phyloP scores from a whole-genome alignment of 2,329 filamentous ascomycete genomes.

The Fusarium odoratissimum region DNA sequence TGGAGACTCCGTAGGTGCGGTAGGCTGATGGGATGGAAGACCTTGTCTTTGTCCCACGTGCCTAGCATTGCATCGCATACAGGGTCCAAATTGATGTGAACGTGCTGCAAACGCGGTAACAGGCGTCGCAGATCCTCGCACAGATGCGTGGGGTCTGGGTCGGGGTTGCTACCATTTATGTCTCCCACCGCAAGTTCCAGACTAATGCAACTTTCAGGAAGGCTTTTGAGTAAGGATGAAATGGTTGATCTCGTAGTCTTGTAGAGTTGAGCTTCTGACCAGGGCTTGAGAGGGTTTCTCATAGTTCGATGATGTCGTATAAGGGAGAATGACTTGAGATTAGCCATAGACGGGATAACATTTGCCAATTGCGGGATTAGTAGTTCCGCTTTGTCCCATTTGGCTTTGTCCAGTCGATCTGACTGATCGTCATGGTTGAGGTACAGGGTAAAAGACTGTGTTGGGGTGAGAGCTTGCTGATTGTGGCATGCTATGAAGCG shows the following conservation, averaged over 20 bases:
- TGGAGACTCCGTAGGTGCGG: neutral
- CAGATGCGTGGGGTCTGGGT: neutral
- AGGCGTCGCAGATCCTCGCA: neutral
- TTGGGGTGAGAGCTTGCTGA: neutral
- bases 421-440: neutral
- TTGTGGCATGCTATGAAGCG: neutral
- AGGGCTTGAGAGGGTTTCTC: too few relatives aligned
- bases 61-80: slow-evolving; percentile 5
- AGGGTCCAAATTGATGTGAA: neutral
- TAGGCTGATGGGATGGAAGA: neutral
- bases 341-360: neutral
- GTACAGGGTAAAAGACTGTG: neutral
- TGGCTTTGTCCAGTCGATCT: neutral
- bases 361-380: neutral
- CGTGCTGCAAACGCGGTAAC: slow-evolving; percentile 4
- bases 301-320: neutral
- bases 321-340: slow-evolving; percentile 3
- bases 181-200: neutral
- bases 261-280: too few relatives aligned
- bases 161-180: neutral
- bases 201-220: neutral
- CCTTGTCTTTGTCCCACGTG: neutral
- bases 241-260: neutral
- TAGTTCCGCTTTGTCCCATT: neutral
- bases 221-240: neutral